Percentiles rank a stretch among this genome's conserved stretches.
phyloP scores from a whole-genome alignment of 2,329 filamentous ascomycete species.

The Fonsecaea pedrosoi region DNA sequence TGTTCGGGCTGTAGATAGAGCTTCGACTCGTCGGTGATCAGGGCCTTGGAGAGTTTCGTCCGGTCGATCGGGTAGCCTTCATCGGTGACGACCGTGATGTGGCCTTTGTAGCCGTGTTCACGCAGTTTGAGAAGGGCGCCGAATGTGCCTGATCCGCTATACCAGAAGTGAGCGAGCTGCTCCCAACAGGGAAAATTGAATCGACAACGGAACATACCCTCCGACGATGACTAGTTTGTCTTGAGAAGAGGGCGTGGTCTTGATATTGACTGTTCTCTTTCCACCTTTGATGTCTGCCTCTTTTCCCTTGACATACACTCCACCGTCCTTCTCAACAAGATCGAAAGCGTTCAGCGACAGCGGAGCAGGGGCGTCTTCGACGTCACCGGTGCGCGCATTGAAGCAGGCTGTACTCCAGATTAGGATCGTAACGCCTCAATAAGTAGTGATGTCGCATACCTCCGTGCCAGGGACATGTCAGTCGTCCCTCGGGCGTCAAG shows the following conservation, averaged over 20 bases:
- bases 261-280: constrained; percentile 74
- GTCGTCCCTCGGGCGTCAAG: constrained; percentile 76
- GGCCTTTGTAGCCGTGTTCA: constrained; percentile 77
- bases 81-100: constrained; percentile 80
- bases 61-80: constrained; percentile 92
- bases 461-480: constrained; percentile 97
- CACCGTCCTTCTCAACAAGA: constrained; percentile 78
- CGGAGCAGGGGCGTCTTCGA: constrained; percentile 91
- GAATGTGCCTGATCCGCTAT: constrained; percentile 78
- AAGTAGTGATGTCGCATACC: constrained; percentile 60
- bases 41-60: constrained; percentile 92
- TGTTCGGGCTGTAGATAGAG: constrained; percentile 76
- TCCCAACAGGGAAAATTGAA: neutral
- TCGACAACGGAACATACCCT: constrained; percentile 54
- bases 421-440: neutral
- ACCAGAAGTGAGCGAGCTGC: constrained; percentile 27
- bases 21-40: constrained; percentile 81
- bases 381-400: constrained; percentile 84
- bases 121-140: constrained; percentile 83
- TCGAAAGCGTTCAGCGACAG: constrained; percentile 86
- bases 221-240: constrained; percentile 84
- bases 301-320: constrained; percentile 82
- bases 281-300: constrained; percentile 78
- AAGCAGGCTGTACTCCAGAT: constrained; percentile 74
- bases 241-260: constrained; percentile 65